These are phyloP conservation scores for Echinosophora koreensis DNA, from an alignment of 306 rosid species.

Conservation along the genomic window DNA sequence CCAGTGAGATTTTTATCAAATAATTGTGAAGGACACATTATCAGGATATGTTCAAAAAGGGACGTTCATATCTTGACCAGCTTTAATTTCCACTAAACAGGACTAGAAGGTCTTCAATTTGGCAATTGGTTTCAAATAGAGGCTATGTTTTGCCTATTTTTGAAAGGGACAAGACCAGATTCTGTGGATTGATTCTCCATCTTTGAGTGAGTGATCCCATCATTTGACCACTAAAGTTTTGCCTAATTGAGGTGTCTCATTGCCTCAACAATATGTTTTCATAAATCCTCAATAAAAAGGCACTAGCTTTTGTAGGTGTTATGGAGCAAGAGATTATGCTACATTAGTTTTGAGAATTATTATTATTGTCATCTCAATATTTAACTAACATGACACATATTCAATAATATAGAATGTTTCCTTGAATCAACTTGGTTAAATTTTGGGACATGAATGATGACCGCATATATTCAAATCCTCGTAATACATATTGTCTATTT, in stretches of 20 bases:
- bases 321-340: too few species aligned
- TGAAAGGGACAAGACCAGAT: slow-evolving; percentile 30
- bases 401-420: too few species aligned
- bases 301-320: background rate
- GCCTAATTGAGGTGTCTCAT: background rate
- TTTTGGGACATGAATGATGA: too few species aligned
- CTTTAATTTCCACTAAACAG: slow-evolving; percentile 54
- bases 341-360: too few species aligned
- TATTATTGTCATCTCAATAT: too few species aligned
- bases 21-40: slow-evolving; percentile 44
- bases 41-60: slow-evolving; percentile 50
- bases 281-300: background rate
- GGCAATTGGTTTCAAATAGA: slow-evolving; percentile 26
- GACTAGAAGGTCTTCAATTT: slow-evolving; percentile 35
- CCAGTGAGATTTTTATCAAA: slow-evolving; percentile 28
- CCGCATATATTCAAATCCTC: too few species aligned
- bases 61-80: background rate
- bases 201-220: slow-evolving; percentile 44
- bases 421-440: too few species aligned
- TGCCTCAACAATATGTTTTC: slow-evolving; percentile 41
- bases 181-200: slow-evolving; percentile 31
- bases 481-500: too few species aligned
- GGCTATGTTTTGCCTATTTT: background rate
- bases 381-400: too few species aligned
- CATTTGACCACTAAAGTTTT: slow-evolving; percentile 41